These are phyloP conservation scores for Rhipidocladum racemiflorum DNA, from an alignment of 176 grass and related monocot species.

Conservation along the genomic window DNA sequence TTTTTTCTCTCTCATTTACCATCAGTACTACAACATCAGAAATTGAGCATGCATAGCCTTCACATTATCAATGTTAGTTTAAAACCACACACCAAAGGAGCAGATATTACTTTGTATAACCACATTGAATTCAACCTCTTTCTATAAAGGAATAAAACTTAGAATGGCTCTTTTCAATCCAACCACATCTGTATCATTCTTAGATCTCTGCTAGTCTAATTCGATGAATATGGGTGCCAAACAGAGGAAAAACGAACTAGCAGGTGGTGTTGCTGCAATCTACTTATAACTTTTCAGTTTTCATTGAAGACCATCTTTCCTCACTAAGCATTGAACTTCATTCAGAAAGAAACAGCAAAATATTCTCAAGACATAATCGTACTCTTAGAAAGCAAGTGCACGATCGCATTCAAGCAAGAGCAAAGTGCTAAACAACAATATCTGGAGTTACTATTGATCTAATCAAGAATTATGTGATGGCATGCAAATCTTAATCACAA, in stretches of 20 bases:
- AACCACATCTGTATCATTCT: neutral
- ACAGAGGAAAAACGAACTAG: neutral
- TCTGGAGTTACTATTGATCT: neutral
- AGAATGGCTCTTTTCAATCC: neutral
- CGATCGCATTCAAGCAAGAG: neutral
- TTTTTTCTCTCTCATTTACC: neutral
- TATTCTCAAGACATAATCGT: neutral
- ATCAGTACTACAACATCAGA: neutral
- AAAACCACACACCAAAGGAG: neutral
- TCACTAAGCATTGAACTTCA: slow-evolving; percentile 11
- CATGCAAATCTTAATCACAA: neutral
- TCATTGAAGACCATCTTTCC: neutral
- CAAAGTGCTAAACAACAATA: neutral
- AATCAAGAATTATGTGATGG: neutral
- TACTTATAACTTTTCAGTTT: neutral
- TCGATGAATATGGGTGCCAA: neutral
- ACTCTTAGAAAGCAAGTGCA: neutral
- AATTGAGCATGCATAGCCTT: neutral
- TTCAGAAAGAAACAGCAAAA: neutral
- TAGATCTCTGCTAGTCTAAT: neutral
- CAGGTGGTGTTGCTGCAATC: neutral
- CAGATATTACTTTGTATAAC: neutral
- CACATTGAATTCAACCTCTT: neutral
- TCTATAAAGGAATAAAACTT: neutral
- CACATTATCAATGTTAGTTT: neutral